Evolutionary conservation across 1,284 basidiomycete species (phyloP).

Genomic region (Golubevia pallescens): DNA sequence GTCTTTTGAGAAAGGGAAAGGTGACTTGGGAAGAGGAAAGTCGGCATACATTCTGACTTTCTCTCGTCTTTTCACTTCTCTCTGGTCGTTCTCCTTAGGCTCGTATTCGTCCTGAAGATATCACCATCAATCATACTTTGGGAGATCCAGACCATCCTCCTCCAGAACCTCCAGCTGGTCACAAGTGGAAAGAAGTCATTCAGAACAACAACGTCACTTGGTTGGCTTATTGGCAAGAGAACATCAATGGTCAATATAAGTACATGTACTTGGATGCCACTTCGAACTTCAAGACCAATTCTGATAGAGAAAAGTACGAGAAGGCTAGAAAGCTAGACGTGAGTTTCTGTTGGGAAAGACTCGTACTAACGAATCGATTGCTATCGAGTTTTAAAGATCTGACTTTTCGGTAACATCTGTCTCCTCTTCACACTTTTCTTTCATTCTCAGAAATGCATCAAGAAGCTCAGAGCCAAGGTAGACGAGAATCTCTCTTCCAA

Average conservation of each 20-base stretch:
- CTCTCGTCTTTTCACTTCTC: background rate
- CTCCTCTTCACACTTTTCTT: background rate
- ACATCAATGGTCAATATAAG: conserved; percentile 60
- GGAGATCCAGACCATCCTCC: conserved; percentile 33
- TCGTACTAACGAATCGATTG: too few relatives aligned
- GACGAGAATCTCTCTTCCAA: conserved; percentile 55
- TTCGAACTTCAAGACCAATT: conserved; percentile 59
- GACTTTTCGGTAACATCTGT: background rate
- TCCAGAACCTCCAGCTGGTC: conserved; percentile 51
- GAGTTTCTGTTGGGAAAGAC: conserved; percentile 7
- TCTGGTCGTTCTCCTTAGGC: conserved; percentile 2
- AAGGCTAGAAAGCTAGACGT: conserved; percentile 58
- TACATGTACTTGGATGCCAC: conserved; percentile 62
- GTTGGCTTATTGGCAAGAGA: conserved; percentile 62
- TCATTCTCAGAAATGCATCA: conserved; percentile 24
- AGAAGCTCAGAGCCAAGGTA: conserved; percentile 48
- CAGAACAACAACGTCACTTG: conserved; percentile 60
- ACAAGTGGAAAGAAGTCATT: conserved; percentile 56
- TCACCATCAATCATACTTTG: conserved; percentile 63
- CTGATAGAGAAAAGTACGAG: conserved; percentile 61
- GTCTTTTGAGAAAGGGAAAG: conserved; percentile 12
- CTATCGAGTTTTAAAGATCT: too few relatives aligned
- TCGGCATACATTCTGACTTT: background rate
- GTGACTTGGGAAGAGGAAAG: background rate
- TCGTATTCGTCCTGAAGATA: conserved; percentile 45